Percentiles rank a stretch among this genome's conserved stretches.
These are phyloP conservation scores for Phytophthora melonis DNA, from an alignment of 352 stramenopile species.

Conservation along the genomic window DNA sequence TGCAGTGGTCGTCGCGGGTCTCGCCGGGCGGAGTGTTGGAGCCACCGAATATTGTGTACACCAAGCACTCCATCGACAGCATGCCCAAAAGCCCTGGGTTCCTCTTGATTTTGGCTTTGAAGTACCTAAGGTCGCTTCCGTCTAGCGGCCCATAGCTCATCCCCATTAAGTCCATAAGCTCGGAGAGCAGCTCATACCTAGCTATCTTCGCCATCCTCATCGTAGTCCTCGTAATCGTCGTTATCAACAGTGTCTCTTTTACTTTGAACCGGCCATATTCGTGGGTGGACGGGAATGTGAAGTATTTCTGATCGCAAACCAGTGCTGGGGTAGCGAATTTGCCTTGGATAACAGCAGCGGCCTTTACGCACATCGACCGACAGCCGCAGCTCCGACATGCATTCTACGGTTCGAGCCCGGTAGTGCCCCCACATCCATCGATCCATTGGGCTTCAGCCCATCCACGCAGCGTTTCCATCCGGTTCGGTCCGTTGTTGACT, in stretches of 20 bases:
- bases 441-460: conserved; percentile 29
- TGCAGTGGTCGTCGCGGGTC: conserved; percentile 17
- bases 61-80: not conserved
- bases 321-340: conserved; percentile 19
- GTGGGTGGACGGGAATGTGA: conserved; percentile 9
- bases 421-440: not conserved
- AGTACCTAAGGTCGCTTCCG: not conserved
- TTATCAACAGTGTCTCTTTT: too few species aligned
- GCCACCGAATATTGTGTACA: not conserved
- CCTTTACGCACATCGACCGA: conserved; percentile 16
- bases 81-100: conserved; percentile 21
- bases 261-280: conserved; percentile 8
- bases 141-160: not conserved
- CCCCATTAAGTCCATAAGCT: conserved; percentile 4
- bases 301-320: conserved; percentile 2
- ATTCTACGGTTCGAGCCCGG: not conserved
- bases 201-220: not conserved
- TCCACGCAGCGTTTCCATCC: conserved; percentile 39
- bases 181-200: conserved; percentile 12
- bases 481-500: conserved; percentile 16
- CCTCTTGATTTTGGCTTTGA: conserved; percentile 25
- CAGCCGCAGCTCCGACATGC: conserved; percentile 24
- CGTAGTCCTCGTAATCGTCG: not conserved
- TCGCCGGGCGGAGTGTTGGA: not conserved
- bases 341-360: conserved; percentile 17